phyloP scores from a whole-genome alignment of 345 rosid genomes.

The Pistacia vera region DNA sequence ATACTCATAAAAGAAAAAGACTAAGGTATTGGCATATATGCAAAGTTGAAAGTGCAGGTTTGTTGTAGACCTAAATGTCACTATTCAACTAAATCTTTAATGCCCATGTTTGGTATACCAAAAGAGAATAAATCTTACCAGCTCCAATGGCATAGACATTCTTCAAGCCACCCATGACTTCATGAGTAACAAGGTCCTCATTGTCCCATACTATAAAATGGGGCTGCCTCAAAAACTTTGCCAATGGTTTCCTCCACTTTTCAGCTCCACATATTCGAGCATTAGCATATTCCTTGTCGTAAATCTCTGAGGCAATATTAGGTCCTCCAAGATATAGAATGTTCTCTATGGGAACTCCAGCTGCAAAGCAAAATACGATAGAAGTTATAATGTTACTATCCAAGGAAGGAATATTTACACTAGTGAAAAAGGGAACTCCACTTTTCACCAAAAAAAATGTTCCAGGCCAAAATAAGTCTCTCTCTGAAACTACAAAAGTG shows the following conservation, averaged over 20 bases:
- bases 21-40: background rate
- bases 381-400: background rate
- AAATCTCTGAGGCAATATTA: conserved; percentile 93
- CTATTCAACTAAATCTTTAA: background rate
- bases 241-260: conserved; percentile 92
- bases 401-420: too few relatives aligned
- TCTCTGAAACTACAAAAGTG: background rate
- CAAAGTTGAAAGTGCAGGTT: background rate
- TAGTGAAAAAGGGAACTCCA: too few relatives aligned
- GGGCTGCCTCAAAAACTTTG: conserved; percentile 86
- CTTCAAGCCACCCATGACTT: conserved; percentile 99
- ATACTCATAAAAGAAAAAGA: background rate
- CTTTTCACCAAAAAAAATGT: too few relatives aligned
- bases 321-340: conserved; percentile 97
- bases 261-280: conserved; percentile 96
- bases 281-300: conserved; percentile 94
- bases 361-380: conserved; percentile 36
- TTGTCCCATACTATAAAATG: conserved; percentile 98
- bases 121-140: conserved; percentile 46
- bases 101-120: background rate
- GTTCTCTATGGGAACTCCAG: conserved; percentile 78
- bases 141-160: conserved; percentile 99
- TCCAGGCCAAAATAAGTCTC: background rate
- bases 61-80: background rate
- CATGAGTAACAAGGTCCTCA: conserved; percentile 96